Evolutionary conservation across 352 stramenopile species (phyloP).

Genomic region (Phytopythium vexans): DNA sequence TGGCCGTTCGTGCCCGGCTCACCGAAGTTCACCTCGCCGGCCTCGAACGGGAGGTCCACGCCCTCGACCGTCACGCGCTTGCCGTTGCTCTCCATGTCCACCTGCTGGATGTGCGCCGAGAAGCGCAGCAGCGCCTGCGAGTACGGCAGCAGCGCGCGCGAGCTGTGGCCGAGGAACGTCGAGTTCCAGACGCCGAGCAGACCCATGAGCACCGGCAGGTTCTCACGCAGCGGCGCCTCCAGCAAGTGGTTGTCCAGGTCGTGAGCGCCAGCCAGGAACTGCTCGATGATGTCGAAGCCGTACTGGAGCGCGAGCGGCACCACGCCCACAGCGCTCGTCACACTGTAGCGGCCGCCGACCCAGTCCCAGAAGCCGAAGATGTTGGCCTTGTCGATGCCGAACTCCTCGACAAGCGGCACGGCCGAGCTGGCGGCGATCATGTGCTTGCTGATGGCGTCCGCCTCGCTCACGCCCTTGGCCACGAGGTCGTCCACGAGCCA

Average conservation of each 20-base stretch:
- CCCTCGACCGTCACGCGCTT: slow-evolving; percentile 97
- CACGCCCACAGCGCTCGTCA: slow-evolving; percentile 97
- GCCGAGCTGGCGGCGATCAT: slow-evolving; percentile 90
- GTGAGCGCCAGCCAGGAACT: slow-evolving; percentile 95
- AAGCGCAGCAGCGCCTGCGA: slow-evolving; percentile 94
- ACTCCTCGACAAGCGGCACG: slow-evolving; percentile 82
- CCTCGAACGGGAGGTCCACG: slow-evolving; percentile 90
- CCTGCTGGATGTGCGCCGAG: slow-evolving; percentile 96
- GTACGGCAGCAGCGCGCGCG: slow-evolving; percentile 91
- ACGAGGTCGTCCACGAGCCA: slow-evolving; percentile 94
- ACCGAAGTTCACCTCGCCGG: slow-evolving; percentile 97
- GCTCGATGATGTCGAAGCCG: slow-evolving; percentile 87
- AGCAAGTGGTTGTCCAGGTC: slow-evolving; percentile 98
- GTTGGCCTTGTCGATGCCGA: slow-evolving; percentile 94
- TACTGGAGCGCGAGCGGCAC: slow-evolving; percentile 96
- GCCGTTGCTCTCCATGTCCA: slow-evolving; percentile 99
- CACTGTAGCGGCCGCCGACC: slow-evolving; percentile 97
- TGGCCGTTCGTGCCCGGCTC: slow-evolving; percentile 98
- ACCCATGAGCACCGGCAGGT: slow-evolving; percentile 97
- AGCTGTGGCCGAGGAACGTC: slow-evolving; percentile 95
- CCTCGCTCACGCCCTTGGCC: slow-evolving; percentile 73
- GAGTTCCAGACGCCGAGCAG: slow-evolving; percentile 98
- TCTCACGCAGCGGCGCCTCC: slow-evolving; percentile 88
- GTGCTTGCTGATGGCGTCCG: slow-evolving; percentile 91
- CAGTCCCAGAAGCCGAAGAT: slow-evolving; percentile 99